Evolutionary conservation across 495 filamentous ascomycete genomes (phyloP), one percentile per base, ranked within the genome.

Genomic region (Mytilinidion resinicola): DNA sequence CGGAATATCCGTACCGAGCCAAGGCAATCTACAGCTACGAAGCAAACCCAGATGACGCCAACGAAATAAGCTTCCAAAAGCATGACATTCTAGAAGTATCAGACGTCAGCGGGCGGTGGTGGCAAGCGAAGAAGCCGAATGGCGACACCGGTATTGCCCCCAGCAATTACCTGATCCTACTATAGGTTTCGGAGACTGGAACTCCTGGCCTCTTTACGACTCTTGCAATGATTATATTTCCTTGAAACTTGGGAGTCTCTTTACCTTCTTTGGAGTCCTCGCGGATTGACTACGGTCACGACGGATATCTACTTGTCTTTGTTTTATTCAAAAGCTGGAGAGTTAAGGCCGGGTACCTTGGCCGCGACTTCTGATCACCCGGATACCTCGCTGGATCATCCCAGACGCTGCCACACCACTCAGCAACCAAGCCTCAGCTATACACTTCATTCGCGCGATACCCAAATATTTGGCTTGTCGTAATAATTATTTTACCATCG

Each of bases 21-120:
- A 96, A 96, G 80, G 93, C 93, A 42, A 98, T 98, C 69, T 98
- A 97, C 76, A 91, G 86, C 61, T 98, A 98, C 74, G 92, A 97
- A 68, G 93, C 93, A 54, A 97, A 97, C 69, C 93, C 93, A 1
- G 91, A 97, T 64, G 93, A 98, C 67, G 90, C 90, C 46, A 97
- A 98, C 71, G 93, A 98, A 73, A 97, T 98, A 60, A 91, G 88
- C 62, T 98, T 98, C 79, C 79, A 83, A 47, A 97, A 97, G 74
- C 89, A 97, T 65, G 93, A 98, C 73, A 89, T 96, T 55, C 78
- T 98, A 43, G 92, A 98, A 71, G 92, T 98, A 55, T 95, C 89
- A 44, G 93, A 98, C 66, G 95, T 98, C 55, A 96, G 90, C 67
- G 93, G 93, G 33, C 75, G 93, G 73, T 98, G 93, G 93, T 98